Base-by-base conservation (phyloP, 108 stramenopile species). In the Skeletonema potamos region DNA sequence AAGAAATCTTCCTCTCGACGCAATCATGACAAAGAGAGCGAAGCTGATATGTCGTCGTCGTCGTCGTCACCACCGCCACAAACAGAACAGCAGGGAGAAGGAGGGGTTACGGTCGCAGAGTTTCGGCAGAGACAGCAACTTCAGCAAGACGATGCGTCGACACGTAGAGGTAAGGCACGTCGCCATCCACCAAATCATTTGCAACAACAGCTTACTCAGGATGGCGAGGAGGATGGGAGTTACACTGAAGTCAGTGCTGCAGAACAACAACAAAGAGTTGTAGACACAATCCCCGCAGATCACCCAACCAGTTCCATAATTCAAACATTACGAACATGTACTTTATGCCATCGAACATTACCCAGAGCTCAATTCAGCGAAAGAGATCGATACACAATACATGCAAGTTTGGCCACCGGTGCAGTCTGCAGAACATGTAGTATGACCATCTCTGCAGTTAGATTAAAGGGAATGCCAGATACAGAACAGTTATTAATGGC, bases 381-480 rank as follows among this genome's bases (percentile, higher is more conserved):
- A 30, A 57, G 72, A 46, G 70, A 72, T 67, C 33, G 70, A 44
- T 72, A 54, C 34, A 63, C 61, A 33, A 51, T 72, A 27, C 58
- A 66, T 56, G 58, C 44, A 61, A 60, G 54, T 56, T 41, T 64
- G 33, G 58, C 18, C 36, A 64, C 68, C 7, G 73, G 73, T 32
- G 68, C 69, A 11, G 62, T 70, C 11, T 81, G 80, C 66, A 30
- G 80, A 30, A 81, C 80, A 29, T 81, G 80, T 54, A 66, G 46
- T 58, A 81, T 81, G 80, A 81, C 80, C 13, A 68, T 74, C 12
- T 59, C 39, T n/a, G 73, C 73, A 24, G 73, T 56, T 5, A 39
- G 48, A 22, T 29, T 74, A 8, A 57, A 58, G 29, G 13, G 64
- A 6, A 15, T 59, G 39, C 64, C 73, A 6, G 36, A 46, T 13